phyloP scores from a whole-genome alignment of 495 filamentous ascomycete species.

The Halenospora varia region DNA sequence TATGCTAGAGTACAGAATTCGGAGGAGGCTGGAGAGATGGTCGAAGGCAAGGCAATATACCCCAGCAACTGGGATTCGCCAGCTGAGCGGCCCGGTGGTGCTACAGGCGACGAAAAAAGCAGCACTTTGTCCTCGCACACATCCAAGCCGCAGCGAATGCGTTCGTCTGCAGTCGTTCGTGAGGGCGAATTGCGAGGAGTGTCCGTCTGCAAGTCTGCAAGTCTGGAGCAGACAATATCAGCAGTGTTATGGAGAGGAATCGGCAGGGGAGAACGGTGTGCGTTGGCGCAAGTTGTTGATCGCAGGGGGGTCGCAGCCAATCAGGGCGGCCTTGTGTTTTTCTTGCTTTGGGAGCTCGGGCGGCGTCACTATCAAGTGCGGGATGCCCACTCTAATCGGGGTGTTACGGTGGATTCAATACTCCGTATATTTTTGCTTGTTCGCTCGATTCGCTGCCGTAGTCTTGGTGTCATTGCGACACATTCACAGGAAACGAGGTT shows the following conservation, averaged over 20 bases:
- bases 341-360: background rate
- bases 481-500: too few relatives aligned
- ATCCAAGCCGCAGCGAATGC: background rate
- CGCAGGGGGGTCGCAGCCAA: background rate
- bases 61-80: constrained; percentile 12
- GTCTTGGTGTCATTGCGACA: too few relatives aligned
- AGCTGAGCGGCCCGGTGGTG: background rate
- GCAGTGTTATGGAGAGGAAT: background rate
- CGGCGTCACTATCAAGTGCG: background rate
- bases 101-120: background rate
- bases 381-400: background rate
- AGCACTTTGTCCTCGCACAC: background rate
- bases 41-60: background rate
- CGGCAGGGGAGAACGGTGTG: background rate
- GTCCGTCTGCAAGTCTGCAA: too few relatives aligned
- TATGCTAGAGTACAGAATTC: constrained; percentile 1
- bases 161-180: background rate
- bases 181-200: background rate
- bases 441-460: too few relatives aligned
- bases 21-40: constrained; percentile 14
- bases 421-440: too few relatives aligned
- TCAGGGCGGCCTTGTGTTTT: background rate
- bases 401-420: too few relatives aligned
- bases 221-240: background rate
- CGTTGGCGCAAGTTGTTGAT: background rate